Evolutionary conservation across 1,284 basidiomycete species (phyloP), one percentile per base, ranked within the genome.

Genomic region (Rhodotorula sp.): DNA sequence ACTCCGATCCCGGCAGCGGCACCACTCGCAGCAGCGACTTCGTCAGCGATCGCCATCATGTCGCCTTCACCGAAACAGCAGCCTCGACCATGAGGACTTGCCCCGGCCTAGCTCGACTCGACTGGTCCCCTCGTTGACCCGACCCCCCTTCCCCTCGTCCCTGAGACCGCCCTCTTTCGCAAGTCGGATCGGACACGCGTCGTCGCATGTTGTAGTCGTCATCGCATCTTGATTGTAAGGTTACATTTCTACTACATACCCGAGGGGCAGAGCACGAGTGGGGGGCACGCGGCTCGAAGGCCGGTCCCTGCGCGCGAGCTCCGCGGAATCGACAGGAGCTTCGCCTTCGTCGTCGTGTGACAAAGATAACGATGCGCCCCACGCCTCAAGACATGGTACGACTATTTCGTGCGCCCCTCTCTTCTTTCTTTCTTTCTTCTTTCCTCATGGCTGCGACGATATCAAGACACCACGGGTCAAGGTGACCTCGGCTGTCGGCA

Each of bases 1-100:
- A 70, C 60, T 0, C 59, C 58, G 21, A 65, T 51, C 7, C 51
- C 63, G 26, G 26, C 26, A 39, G 47, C 62, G 39, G 60, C 62
- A 8, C 47, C 49, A 26, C 51, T 71, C 65, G 59, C 65, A 43
- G 56, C 66, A 18, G 61, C 67, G 12, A 62, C 62, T 2, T 68
- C 67, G 34, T 58, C 56, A 29, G 67, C 67, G 5, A 68, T 68
- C 57, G 67, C 67, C 31, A 68, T 70, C 26, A 64, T 67, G 52
- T 64, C 67, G 26, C 65, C 72, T 5, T 67, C 68, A 39, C 73
- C 75, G 26, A 39, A 64, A 3, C 67, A 58, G 39, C 67, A 70
- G n/a, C 68, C 70, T 1, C 67, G 61, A 39, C 26, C 31, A 1
- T 39, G 57, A 49, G 29, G 21, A 34, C 57, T 31, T 20, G 29